Base-by-base conservation (phyloP, 441 rosid species). In the Brassica hybrid region DNA sequence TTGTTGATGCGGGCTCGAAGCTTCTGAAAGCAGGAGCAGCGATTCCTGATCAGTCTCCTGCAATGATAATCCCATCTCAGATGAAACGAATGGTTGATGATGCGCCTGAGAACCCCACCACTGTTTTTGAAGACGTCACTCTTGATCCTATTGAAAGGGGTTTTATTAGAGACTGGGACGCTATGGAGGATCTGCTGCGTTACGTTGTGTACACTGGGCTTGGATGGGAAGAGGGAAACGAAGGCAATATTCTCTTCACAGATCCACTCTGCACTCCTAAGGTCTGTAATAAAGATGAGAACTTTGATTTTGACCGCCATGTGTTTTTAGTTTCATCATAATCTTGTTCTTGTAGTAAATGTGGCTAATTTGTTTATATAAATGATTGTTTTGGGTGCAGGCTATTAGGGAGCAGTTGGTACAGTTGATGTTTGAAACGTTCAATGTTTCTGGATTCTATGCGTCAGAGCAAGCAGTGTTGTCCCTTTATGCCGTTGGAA, bases 181-280 rank as follows among this genome's bases (percentile, higher is more conserved):
- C 99, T 69, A 88, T 94, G 90, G 99, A 96, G 78, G 98, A 96
- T 81, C 82, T 96, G 72, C 83, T 96, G 77, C 85, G 90, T 3
- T 93, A 96, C 85, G 95, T 96, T 81, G 81, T 93, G 1, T 96
- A 96, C 83, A 80, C 91, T 76, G 95, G 94, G 32, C 95, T 96
- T 76, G 99, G 92, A 52, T 96, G 99, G 99, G 99, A 93, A 78
- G 93, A 84, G 59, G 99, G 99, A n/a, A n/a, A 88, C 63, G 99
- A 96, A 86, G 99, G 99, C 14, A 97, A 96, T 68, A 86, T 94
- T 50, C 86, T 96, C 69, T 94, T 96, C 81, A 94, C 98, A 0
- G 99, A 96, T 79, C 97, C 99, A 4, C 88, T 96, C 11, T 91
- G 78, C 73, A 88, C 97, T 79, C 99, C 99, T 60, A 96, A 96